A percentile compares a stretch with the other conserved stretches of the same genome.
phyloP scores from a whole-genome alignment of 2,329 filamentous ascomycete genomes.

The Leptosphaerulina australis region DNA sequence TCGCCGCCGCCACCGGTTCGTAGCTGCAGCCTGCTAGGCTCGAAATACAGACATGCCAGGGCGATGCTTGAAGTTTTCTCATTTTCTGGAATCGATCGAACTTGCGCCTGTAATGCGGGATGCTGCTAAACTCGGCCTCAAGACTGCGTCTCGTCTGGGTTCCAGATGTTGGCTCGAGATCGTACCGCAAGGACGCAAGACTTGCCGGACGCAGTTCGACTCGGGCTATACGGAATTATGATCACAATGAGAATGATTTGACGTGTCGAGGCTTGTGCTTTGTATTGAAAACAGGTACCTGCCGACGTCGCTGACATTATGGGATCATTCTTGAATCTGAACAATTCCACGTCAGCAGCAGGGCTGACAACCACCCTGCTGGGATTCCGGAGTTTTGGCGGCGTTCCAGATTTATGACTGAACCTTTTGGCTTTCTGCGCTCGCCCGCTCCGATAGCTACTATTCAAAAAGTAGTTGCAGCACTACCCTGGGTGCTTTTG shows the following conservation, averaged over 20 bases:
- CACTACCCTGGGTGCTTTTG: background rate
- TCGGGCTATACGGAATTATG: background rate
- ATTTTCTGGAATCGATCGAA: background rate
- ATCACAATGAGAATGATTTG: background rate
- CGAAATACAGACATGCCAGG: background rate
- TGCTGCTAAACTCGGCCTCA: background rate
- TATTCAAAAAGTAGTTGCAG: background rate
- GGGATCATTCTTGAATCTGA: background rate
- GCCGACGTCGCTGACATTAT: background rate
- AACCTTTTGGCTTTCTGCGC: background rate
- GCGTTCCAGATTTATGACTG: background rate
- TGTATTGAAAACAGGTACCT: background rate
- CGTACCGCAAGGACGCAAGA: background rate
- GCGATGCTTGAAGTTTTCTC: background rate
- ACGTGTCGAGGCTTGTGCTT: background rate
- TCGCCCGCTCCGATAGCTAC: slow-evolving; percentile 1
- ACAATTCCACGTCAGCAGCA: background rate
- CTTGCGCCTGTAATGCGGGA: background rate
- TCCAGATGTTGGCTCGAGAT: background rate
- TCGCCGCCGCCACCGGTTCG: slow-evolving; percentile 15
- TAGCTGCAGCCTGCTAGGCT: background rate
- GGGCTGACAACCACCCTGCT: background rate
- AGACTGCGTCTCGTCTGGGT: too few relatives aligned
- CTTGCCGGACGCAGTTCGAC: background rate
- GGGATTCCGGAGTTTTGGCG: background rate